Evolutionary conservation across 2,329 filamentous ascomycete genomes (phyloP).

Genomic region (Aspergillus pseudoterreus): DNA sequence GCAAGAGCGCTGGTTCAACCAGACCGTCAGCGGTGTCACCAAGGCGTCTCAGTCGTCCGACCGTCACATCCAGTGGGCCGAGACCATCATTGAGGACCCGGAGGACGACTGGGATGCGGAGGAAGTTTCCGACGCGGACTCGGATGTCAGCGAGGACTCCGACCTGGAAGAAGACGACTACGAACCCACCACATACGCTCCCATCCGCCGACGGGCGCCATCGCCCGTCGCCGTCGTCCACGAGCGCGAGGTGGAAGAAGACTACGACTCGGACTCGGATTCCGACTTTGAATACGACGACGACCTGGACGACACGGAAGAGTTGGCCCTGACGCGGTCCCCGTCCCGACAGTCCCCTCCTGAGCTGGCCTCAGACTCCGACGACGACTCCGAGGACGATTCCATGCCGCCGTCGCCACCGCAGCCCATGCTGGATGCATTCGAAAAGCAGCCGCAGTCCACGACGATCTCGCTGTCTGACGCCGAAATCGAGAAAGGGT

Average conservation of each 20-base stretch:
- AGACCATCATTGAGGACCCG: slow-evolving; percentile 68
- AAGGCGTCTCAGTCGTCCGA: slow-evolving; percentile 50
- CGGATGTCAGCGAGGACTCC: slow-evolving; percentile 51
- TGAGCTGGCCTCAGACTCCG: slow-evolving; percentile 66
- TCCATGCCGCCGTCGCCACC: slow-evolving; percentile 68
- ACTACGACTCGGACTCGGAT: slow-evolving; percentile 46
- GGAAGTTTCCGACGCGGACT: slow-evolving; percentile 57
- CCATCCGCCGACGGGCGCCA: slow-evolving; percentile 26
- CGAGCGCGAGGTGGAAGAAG: slow-evolving; percentile 28
- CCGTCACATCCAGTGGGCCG: slow-evolving; percentile 83
- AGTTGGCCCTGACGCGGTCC: slow-evolving; percentile 66
- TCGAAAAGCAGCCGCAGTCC: slow-evolving; percentile 55
- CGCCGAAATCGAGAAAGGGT: slow-evolving; percentile 45
- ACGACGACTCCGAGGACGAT: slow-evolving; percentile 65
- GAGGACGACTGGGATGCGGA: slow-evolving; percentile 69
- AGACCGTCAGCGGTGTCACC: slow-evolving; percentile 75
- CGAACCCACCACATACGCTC: slow-evolving; percentile 37
- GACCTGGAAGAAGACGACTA: slow-evolving; percentile 42
- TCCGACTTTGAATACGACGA: slow-evolving; percentile 58
- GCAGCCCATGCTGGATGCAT: slow-evolving; percentile 52
- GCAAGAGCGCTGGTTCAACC: slow-evolving; percentile 98
- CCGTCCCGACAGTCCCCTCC: slow-evolving; percentile 65
- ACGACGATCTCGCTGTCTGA: slow-evolving; percentile 36
- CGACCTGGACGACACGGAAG: slow-evolving; percentile 56
- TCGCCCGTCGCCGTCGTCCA: slow-evolving; percentile 30